Conservation (phyloP, 495 filamentous ascomycete genomes). For the Wilcoxina mikolae region DNA sequence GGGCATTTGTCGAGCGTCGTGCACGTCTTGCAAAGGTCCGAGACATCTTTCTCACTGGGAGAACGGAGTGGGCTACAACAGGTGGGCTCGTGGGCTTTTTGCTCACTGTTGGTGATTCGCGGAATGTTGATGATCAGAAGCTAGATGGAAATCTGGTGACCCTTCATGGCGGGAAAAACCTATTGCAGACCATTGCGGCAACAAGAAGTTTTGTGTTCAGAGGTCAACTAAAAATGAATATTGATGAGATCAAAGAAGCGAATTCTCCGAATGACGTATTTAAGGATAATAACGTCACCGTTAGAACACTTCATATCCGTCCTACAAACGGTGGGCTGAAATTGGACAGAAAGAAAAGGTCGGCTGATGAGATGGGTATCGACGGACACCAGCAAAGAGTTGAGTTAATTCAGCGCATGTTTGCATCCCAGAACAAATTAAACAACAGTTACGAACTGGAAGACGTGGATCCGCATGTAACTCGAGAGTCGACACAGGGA, state of each 20-base stretch:
- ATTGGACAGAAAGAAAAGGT: not conserved
- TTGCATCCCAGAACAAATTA: conserved; percentile 9
- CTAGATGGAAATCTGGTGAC: conserved; percentile 34
- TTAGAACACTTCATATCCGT: conserved; percentile 19
- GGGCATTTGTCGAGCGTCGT: conserved; percentile 53
- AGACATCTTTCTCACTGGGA: conserved; percentile 69
- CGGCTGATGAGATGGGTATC: not conserved
- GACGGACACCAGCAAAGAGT: not conserved
- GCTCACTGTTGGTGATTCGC: conserved; percentile 58
- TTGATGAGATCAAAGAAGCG: conserved; percentile 43
- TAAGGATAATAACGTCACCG: conserved; percentile 24
- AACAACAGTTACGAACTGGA: conserved; percentile 1
- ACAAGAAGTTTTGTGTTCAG: conserved; percentile 81
- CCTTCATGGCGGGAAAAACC: conserved; percentile 64
- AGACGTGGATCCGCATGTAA: not conserved
- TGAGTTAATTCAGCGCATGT: conserved; percentile 16
- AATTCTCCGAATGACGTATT: conserved; percentile 9
- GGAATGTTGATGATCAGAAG: conserved; percentile 30
- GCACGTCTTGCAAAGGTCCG: conserved; percentile 43
- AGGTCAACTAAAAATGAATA: conserved; percentile 54
- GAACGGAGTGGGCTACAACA: conserved; percentile 53
- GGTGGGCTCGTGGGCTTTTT: conserved; percentile 78
- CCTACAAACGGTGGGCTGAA: conserved; percentile 6
- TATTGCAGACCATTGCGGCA: conserved; percentile 64
- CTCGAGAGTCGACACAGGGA: not conserved